Conservation (phyloP, 495 filamentous ascomycete genomes). For the Podospora tetraspora region DNA sequence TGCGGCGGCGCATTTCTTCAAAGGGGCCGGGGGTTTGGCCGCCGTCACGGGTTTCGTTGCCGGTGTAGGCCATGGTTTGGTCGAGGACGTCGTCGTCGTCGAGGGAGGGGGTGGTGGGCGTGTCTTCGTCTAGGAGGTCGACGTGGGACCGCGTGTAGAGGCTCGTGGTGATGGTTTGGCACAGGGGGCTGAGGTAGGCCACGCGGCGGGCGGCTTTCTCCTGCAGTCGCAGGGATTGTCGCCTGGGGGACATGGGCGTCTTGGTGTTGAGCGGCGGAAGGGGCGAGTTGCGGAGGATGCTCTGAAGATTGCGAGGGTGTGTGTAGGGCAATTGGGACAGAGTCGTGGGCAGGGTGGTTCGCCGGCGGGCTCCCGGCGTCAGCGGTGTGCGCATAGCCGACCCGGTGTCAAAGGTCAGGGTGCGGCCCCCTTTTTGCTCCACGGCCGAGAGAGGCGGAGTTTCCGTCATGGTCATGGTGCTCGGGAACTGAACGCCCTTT, state of each 20-base stretch:
- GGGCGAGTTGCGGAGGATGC: slow-evolving; percentile 75
- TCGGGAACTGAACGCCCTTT: slow-evolving; percentile 38
- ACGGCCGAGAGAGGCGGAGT: slow-evolving; percentile 49
- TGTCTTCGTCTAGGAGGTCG: slow-evolving; percentile 49
- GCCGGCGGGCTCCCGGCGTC: slow-evolving; percentile 28
- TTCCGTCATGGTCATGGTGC: slow-evolving; percentile 46
- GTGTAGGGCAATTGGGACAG: slow-evolving; percentile 52
- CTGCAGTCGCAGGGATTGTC: slow-evolving; percentile 45
- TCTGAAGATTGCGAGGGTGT: slow-evolving; percentile 58
- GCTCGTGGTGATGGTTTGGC: slow-evolving; percentile 51
- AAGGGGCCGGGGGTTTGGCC: slow-evolving; percentile 53
- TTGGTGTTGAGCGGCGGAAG: slow-evolving; percentile 44
- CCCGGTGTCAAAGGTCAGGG: slow-evolving; percentile 33
- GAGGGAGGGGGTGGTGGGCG: slow-evolving; percentile 40
- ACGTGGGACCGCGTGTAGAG: slow-evolving; percentile 52
- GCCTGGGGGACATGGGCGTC: slow-evolving; percentile 43
- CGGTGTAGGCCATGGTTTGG: slow-evolving; percentile 44
- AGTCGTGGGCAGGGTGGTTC: slow-evolving; percentile 32
- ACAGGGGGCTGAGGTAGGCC: slow-evolving; percentile 50
- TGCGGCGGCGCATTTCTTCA: slow-evolving; percentile 51
- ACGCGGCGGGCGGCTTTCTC: slow-evolving; percentile 44
- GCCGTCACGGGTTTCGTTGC: slow-evolving; percentile 47
- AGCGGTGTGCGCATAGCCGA: slow-evolving; percentile 27
- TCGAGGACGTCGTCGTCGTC: slow-evolving; percentile 37
- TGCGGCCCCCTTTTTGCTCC: slow-evolving; percentile 32